Conservation (phyloP, 768 basidiomycete genomes). For the Tricholoma saponaceum region DNA sequence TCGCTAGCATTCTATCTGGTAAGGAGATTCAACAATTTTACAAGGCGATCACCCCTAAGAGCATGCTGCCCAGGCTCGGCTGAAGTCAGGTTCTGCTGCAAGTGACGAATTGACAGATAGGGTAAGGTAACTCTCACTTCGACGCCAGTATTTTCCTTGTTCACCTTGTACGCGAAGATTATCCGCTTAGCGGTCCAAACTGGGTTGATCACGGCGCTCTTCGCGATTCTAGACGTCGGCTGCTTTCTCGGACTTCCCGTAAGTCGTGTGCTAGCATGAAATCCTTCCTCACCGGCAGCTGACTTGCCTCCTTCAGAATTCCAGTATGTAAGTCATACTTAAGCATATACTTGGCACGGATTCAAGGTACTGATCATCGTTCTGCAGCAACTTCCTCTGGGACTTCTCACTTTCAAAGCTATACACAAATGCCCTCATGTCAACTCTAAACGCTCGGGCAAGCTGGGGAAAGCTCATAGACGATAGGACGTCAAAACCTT, state of each 20-base stretch:
- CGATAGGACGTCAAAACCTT: not conserved
- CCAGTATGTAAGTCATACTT: conserved; percentile 16
- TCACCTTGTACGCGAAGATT: not conserved
- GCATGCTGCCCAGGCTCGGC: conserved; percentile 7
- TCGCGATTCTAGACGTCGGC: conserved; percentile 37
- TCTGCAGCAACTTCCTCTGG: conserved; percentile 21
- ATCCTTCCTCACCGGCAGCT: not conserved
- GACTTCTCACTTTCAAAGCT: conserved; percentile 24
- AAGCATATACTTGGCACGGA: not conserved
- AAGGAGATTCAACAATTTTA: conserved; percentile 7
- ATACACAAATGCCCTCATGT: conserved; percentile 19
- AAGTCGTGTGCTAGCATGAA: conserved; percentile 2
- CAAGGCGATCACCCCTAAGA: conserved; percentile 10
- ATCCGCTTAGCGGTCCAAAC: too few species aligned
- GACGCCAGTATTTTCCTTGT: not conserved
- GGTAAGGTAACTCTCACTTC: conserved; percentile 12
- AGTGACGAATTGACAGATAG: conserved; percentile 36
- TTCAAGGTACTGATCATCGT: not conserved
- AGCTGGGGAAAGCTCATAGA: not conserved
- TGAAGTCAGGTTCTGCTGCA: conserved; percentile 37
- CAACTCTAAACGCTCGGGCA: not conserved
- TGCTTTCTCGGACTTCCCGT: conserved; percentile 40
- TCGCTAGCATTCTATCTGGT: conserved; percentile 36
- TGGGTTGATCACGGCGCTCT: conserved; percentile 31
- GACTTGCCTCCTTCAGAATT: conserved; percentile 11